Conservation (phyloP, 2,329 filamentous ascomycete species). For the Calonectria pauciramosa region DNA sequence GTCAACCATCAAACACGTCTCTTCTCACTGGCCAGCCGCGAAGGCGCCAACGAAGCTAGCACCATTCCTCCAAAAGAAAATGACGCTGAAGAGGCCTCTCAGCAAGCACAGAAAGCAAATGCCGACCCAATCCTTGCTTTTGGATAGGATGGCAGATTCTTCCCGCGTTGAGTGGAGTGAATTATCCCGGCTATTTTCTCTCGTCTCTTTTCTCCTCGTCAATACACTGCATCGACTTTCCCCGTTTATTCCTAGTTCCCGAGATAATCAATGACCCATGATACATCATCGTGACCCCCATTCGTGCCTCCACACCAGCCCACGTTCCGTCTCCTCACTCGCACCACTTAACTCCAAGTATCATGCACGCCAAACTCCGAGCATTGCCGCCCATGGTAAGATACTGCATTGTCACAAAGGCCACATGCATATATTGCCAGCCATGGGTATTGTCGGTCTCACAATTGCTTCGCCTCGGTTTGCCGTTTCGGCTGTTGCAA, state of each 20-base stretch:
- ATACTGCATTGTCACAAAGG: constrained; percentile 18
- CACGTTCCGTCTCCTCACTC: constrained; percentile 36
- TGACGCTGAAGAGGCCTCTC: not conserved
- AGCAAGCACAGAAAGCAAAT: not conserved
- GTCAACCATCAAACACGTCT: not conserved
- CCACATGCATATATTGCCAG: constrained; percentile 2
- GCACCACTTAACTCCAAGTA: constrained; percentile 33
- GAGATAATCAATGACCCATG: constrained; percentile 28
- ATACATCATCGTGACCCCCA: constrained; percentile 38
- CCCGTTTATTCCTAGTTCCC: constrained; percentile 19
- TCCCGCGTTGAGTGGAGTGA: not conserved
- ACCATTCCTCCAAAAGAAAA: not conserved
- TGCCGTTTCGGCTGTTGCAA: constrained; percentile 6
- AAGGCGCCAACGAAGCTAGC: not conserved
- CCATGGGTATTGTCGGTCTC: constrained; percentile 2
- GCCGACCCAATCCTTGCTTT: constrained; percentile 8
- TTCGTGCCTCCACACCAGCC: constrained; percentile 40
- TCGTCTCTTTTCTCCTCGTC: constrained; percentile 1
- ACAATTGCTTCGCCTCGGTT: constrained; percentile 14
- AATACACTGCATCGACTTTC: not conserved
- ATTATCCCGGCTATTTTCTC: not conserved
- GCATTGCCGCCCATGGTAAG: constrained; percentile 27
- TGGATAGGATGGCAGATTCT: not conserved
- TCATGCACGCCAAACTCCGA: constrained; percentile 32
- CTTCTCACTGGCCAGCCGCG: not conserved